Evolutionary conservation across 2,329 filamentous ascomycete genomes (phyloP).

Genomic region (Beauveria brongniartii): DNA sequence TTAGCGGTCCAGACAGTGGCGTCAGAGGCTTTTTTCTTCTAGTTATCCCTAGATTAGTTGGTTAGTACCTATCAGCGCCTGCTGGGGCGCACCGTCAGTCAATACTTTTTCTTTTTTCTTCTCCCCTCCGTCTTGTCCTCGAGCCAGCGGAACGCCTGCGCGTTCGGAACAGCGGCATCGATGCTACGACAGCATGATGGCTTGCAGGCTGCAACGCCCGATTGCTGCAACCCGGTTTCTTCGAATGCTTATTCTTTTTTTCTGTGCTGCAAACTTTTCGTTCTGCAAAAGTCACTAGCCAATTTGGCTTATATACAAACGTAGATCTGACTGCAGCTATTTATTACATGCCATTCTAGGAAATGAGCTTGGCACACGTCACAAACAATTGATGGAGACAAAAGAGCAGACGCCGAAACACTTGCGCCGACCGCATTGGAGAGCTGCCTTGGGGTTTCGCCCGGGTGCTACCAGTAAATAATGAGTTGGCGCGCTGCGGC

Average conservation of each 20-base stretch:
- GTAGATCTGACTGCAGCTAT: too few species aligned
- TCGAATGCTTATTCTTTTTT: neutral
- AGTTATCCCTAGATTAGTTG: neutral
- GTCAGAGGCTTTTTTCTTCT: slow-evolving; percentile 6
- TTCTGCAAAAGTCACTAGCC: too few species aligned
- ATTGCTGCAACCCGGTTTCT: neutral
- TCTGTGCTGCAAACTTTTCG: neutral
- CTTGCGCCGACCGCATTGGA: too few species aligned
- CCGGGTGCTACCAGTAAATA: neutral
- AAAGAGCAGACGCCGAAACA: neutral
- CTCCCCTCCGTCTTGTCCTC: too few species aligned
- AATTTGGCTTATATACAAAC: neutral
- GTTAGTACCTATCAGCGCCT: neutral
- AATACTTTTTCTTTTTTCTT: too few species aligned
- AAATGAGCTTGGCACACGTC: neutral
- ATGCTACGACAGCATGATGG: neutral
- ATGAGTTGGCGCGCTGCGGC: neutral
- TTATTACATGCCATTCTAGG: neutral
- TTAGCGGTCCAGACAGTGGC: slow-evolving; percentile 7
- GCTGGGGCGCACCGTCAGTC: neutral
- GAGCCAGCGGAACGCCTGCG: neutral
- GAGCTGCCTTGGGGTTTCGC: neutral
- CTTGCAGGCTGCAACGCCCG: neutral
- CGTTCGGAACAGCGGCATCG: slow-evolving; percentile 8
- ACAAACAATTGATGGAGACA: neutral